Base-by-base conservation (phyloP, 495 filamentous ascomycete genomes). In the Penicillium lagena region DNA sequence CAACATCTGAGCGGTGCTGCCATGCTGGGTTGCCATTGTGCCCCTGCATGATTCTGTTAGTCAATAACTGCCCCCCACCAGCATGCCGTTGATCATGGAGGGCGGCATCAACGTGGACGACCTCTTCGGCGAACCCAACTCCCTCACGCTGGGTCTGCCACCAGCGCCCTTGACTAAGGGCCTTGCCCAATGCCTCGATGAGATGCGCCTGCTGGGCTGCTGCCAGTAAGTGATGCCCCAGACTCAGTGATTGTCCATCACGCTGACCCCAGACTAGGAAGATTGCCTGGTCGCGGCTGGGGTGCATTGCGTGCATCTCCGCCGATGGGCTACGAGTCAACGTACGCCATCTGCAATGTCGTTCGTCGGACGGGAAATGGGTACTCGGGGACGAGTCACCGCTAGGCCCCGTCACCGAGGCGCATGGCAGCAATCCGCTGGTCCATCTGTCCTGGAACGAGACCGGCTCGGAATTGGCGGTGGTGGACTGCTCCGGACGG, bases 271-370 rank as follows among this genome's bases (percentile, higher is more conserved):
- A 6, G 22, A 22, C 11, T 53, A 95, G 89, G 52, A 83, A 78
- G 49, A 77, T 96, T 42, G 83, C 84, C 39, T 97, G 94, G 94
- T 96, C 93, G 12, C 87, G 83, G 45, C 71, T 81, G 56, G 93
- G 93, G 43, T 89, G 82, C 54, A 86, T 97, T 60, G 91, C 91
- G 28, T 82, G 82, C 44, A 85, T 97, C 52, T 77, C 82, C 15
- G 63, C 76, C n/a, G 80, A 87, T 60, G 83, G 85, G 15, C 73
- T 73, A 15, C 72, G 70, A 7, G 69, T 96, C 29, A 78, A 82
- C 47, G 67, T 94, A 10, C 79, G 83, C 39, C 81, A 86, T 60
- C 71, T 97, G 8, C 73, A 77, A 22, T 85, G 83, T 50, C 75
- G 80, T 46, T 76, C 82, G 1, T 72, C 82, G 11, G 79, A 85